Base-by-base conservation (phyloP, 2,329 filamentous ascomycete genomes). In the Alternaria atra region DNA sequence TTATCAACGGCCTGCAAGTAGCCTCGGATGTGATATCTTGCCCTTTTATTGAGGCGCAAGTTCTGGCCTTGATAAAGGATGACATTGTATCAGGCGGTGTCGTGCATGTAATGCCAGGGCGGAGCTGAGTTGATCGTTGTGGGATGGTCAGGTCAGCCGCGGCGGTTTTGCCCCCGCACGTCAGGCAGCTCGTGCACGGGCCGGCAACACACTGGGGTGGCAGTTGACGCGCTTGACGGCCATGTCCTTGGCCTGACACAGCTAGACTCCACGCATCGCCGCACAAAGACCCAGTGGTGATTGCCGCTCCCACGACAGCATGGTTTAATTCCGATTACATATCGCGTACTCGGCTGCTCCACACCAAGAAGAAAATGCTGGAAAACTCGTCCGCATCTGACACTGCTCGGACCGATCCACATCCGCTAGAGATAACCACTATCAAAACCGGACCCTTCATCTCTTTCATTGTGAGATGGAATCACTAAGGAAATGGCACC, bases 301-400 rank as follows among this genome's bases (percentile, higher is more conserved):
- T 52, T 43, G 46, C 39, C 52, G 32, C 37, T 12, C 52, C 46
- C 46, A 39, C 44, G 37, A 55, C 37, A 46, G 37, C 43, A 27
- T 35, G 29, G 29, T 37, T 27, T 0, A 35, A 37, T 40, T 43
- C 44, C 44, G 43, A 53, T 27, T 58, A 42, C 43, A 55, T 40
- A 44, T 60, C 50, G 57, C 52, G 57, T 54, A 37, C 57, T 55
- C 35, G 39, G 35, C 29, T 53, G 47, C 39, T 48, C 46, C 46
- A 50, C 46, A 48, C 29, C 30, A 48, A 48, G 46, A 35, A 30
- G 8, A 50, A 35, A 27, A 35, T 50, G 35, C 32, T 27, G 13
- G 34, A 35, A 15, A 15, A 17, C 46, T 35, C 13, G 20, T 50
- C 46, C 46, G 23, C 20, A 25, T 35, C 30, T 32, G 46, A 50